Conservation (phyloP, 345 rosid genomes). For the Ricinus communis region DNA sequence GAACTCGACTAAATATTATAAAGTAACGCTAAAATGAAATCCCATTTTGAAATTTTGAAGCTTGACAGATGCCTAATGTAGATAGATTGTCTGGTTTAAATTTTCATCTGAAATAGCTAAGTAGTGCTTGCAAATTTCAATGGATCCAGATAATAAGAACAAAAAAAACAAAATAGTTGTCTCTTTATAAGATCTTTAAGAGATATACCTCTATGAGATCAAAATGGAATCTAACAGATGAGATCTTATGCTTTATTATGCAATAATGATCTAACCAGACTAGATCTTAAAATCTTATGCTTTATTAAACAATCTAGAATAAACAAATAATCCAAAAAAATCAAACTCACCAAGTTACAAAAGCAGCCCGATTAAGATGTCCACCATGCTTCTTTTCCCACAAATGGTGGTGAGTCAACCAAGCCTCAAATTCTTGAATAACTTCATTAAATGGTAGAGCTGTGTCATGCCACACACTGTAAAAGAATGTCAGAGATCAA, state of each 20-base stretch:
- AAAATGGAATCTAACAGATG: neutral
- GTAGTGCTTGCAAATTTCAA: neutral
- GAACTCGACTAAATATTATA: neutral
- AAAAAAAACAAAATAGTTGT: neutral
- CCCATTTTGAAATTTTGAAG: neutral
- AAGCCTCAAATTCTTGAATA: slow-evolving; percentile 73
- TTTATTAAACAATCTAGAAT: neutral
- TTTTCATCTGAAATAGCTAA: neutral
- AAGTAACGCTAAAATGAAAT: neutral
- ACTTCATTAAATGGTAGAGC: slow-evolving; percentile 80
- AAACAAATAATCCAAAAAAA: neutral
- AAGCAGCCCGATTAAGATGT: slow-evolving; percentile 66
- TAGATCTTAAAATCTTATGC: neutral
- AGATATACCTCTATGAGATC: neutral
- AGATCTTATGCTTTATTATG: neutral
- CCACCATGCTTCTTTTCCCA: slow-evolving; percentile 57
- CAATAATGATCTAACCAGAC: neutral
- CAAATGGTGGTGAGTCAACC: slow-evolving; percentile 65
- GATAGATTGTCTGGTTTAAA: neutral
- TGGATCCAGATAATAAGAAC: no score
- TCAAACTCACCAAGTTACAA: slow-evolving; percentile 77
- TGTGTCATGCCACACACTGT: slow-evolving; percentile 97
- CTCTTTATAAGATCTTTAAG: neutral
- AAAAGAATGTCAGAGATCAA: slow-evolving; percentile 17
- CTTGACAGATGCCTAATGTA: neutral